phyloP scores from a whole-genome alignment of 805 yeast genomes.

The Wickerhamiella lipophila region DNA sequence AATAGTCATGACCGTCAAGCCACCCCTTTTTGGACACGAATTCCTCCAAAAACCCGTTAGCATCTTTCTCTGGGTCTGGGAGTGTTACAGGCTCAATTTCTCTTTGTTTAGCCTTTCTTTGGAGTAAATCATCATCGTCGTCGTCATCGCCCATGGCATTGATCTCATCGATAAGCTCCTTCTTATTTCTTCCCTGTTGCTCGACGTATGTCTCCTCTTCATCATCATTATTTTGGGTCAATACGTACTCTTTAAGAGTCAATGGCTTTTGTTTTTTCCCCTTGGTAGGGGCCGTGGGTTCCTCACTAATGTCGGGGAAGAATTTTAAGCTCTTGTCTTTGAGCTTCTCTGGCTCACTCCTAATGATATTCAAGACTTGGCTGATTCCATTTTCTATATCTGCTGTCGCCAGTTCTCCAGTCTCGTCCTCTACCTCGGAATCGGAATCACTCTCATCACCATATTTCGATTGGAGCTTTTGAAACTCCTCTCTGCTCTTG shows the following conservation, averaged over 20 bases:
- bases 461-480: conserved; percentile 22
- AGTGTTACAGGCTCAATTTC: conserved; percentile 30
- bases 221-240: conserved; percentile 49
- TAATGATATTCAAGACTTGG: conserved; percentile 58
- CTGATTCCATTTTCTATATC: conserved; percentile 72
- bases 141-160: conserved; percentile 35
- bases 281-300: conserved; percentile 18
- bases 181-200: conserved; percentile 64
- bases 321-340: conserved; percentile 60
- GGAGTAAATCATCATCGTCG: conserved; percentile 38
- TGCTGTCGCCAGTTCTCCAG: conserved; percentile 74
- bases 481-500: conserved; percentile 26
- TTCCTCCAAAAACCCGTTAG: conserved; percentile 57
- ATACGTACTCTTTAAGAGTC: conserved; percentile 75
- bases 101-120: conserved; percentile 43
- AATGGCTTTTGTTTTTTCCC: conserved; percentile 49
- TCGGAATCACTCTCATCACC: conserved; percentile 29
- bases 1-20: conserved; percentile 55
- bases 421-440: conserved; percentile 77
- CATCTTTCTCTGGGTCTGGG: conserved; percentile 56
- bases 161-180: conserved; percentile 54
- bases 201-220: conserved; percentile 39
- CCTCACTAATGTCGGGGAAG: conserved; percentile 51
- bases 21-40: conserved; percentile 74
- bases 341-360: conserved; percentile 48